Evolutionary conservation across 208 protist genomes (phyloP).

Genomic region (Trypanosoma caninum): DNA sequence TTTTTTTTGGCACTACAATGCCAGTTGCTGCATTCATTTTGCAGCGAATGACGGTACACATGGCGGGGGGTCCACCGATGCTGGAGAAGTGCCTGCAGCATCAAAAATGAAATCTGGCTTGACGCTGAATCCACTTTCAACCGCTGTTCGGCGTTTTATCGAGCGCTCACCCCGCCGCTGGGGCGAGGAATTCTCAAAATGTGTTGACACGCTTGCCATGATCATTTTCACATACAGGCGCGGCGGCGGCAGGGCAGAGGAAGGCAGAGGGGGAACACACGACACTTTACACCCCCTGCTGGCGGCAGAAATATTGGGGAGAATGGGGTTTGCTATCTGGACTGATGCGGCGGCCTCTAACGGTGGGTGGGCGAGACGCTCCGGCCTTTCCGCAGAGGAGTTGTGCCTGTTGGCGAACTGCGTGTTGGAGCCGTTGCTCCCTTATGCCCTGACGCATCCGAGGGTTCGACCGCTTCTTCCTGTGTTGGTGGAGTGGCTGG

Average conservation of each 20-base stretch:
- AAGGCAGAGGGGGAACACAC: no score
- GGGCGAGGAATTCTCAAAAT: constrained; percentile 8
- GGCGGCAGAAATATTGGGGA: constrained; percentile 41
- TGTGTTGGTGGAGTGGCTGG: constrained; percentile 50
- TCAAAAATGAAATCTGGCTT: background rate
- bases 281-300: constrained; percentile 52
- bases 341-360: background rate
- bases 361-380: constrained; percentile 9
- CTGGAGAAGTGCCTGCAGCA: background rate
- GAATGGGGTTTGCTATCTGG: constrained; percentile 47
- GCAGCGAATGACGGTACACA: background rate
- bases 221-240: constrained; percentile 6
- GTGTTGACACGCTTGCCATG: constrained; percentile 14
- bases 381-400: constrained; percentile 8
- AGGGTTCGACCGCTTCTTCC: constrained; percentile 42
- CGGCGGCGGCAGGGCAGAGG: background rate
- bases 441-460: constrained; percentile 23
- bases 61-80: background rate
- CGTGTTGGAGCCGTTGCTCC: constrained; percentile 16
- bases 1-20: background rate
- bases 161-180: background rate
- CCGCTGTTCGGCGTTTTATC: constrained; percentile 19
- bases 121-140: constrained; percentile 15
- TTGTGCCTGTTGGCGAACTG: constrained; percentile 6
- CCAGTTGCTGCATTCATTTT: background rate